Percentiles rank a stretch among this genome's conserved stretches.
Conservation (phyloP, 805 yeast genomes). For the Ogataea saltuana region DNA sequence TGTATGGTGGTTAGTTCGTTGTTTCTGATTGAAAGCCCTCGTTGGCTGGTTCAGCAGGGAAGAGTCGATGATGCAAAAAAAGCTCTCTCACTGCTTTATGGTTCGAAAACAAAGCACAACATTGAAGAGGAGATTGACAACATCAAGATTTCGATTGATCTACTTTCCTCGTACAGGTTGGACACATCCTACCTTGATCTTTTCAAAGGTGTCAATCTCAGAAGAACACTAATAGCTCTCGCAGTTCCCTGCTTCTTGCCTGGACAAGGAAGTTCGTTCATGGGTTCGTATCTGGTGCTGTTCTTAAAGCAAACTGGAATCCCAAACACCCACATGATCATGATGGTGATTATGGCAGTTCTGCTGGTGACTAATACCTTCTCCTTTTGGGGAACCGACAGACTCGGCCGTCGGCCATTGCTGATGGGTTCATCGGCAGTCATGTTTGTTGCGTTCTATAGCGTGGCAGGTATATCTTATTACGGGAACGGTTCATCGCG, state of each 20-base stretch:
- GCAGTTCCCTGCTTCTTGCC: constrained; percentile 44
- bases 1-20: constrained; percentile 15
- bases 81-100: constrained; percentile 43
- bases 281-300: constrained; percentile 42
- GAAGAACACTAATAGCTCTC: constrained; percentile 46
- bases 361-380: constrained; percentile 11
- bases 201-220: constrained; percentile 43
- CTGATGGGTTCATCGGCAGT: constrained; percentile 29
- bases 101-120: constrained; percentile 35
- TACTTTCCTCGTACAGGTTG: constrained; percentile 32
- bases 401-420: constrained; percentile 40
- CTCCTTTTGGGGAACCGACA: constrained; percentile 42
- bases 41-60: constrained; percentile 43
- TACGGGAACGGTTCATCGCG: constrained; percentile 24
- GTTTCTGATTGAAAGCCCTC: constrained; percentile 43
- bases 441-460: constrained; percentile 13
- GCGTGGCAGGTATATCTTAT: constrained; percentile 23
- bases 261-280: constrained; percentile 47
- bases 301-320: constrained; percentile 33
- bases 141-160: constrained; percentile 34
- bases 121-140: constrained; percentile 43
- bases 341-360: constrained; percentile 16
- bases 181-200: constrained; percentile 42
- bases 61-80: constrained; percentile 43
- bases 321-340: constrained; percentile 40